Evolutionary conservation across 305 asterid genomes (phyloP), one percentile per base, ranked within the genome.

Genomic region (Nicotiana rustica): DNA sequence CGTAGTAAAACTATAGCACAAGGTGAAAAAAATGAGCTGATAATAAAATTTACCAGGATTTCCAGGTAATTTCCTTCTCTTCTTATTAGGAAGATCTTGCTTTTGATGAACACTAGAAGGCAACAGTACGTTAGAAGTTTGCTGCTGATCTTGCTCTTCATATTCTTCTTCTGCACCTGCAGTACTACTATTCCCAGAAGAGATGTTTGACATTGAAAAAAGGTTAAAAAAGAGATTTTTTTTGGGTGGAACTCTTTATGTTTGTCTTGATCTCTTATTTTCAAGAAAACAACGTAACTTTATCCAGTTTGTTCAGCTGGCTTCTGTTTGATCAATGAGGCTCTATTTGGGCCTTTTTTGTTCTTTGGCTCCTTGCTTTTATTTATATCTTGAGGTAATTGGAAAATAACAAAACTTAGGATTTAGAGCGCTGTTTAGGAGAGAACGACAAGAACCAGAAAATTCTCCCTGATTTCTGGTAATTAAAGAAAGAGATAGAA

Each of bases 391-490:
- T 73, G 44, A 25, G 21, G 25, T 15, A 21, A 10, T 44, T 73
- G 52, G 64, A 25, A 73, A 73, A 44, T 73, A 79, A 79, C 82
- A 79, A 79, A 79, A 79, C 21, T 36, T 61, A 10, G 82, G 29
- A 61, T 78, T 61, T 79, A 41, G 49, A 41, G 2, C 10, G 41
- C 13, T 38, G 38, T 78, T 19, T 35, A 44, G 21, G 36, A 36
- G 70, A 65, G 73, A 79, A 38, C 29, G 61, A 79, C 82, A 79
- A 79, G 73, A 79, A 61, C 29, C 73, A 79, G 73, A 61, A 62
- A 79, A 79, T 79, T 79, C 82, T 79, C 82, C 82, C 38, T 19
- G 70, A 41, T 79, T 79, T 79, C 61, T 36, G 82, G 73, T 79
- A 65, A 49, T 73, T 73, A 73, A 49, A 59, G 82, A 78, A 25